Evolutionary conservation across 2,329 filamentous ascomycete species (phyloP).

Genomic region (Neospermospora avenae): DNA sequence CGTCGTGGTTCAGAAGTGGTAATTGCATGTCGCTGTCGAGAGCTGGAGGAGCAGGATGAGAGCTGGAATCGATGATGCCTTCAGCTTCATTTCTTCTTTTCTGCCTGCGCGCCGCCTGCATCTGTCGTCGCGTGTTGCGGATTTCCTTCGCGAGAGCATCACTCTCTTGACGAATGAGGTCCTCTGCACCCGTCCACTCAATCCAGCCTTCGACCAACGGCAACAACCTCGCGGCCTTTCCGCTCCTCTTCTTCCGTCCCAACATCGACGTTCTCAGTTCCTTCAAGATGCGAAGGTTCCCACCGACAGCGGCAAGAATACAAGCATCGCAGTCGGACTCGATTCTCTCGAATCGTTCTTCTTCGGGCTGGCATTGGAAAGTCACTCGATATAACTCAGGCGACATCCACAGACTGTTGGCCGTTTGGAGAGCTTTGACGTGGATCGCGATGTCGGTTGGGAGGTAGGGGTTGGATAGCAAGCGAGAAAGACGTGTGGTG

Average conservation of each 20-base stretch:
- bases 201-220: slow-evolving; percentile 26
- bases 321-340: slow-evolving; percentile 50
- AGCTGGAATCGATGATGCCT: not conserved
- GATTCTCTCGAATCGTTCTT: slow-evolving; percentile 32
- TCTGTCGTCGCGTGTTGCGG: slow-evolving; percentile 8
- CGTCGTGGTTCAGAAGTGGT: not conserved
- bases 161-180: not conserved
- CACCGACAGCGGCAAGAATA: slow-evolving; percentile 48
- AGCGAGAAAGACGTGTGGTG: slow-evolving; percentile 34
- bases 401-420: slow-evolving; percentile 37
- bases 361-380: slow-evolving; percentile 35
- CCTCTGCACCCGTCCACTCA: slow-evolving; percentile 11
- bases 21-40: not conserved
- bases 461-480: slow-evolving; percentile 25
- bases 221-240: slow-evolving; percentile 15
- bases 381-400: slow-evolving; percentile 36
- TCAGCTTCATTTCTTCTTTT: slow-evolving; percentile 6
- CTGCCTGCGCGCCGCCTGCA: slow-evolving; percentile 18
- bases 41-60: not conserved
- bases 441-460: slow-evolving; percentile 6
- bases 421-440: slow-evolving; percentile 18
- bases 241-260: slow-evolving; percentile 35
- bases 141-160: slow-evolving; percentile 19
- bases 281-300: slow-evolving; percentile 39
- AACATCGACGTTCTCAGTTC: slow-evolving; percentile 46